Evolutionary conservation across 31 red algal genomes (phyloP), one percentile per base, ranked within the genome.

Genomic region (Porphyra umbilicalis): DNA sequence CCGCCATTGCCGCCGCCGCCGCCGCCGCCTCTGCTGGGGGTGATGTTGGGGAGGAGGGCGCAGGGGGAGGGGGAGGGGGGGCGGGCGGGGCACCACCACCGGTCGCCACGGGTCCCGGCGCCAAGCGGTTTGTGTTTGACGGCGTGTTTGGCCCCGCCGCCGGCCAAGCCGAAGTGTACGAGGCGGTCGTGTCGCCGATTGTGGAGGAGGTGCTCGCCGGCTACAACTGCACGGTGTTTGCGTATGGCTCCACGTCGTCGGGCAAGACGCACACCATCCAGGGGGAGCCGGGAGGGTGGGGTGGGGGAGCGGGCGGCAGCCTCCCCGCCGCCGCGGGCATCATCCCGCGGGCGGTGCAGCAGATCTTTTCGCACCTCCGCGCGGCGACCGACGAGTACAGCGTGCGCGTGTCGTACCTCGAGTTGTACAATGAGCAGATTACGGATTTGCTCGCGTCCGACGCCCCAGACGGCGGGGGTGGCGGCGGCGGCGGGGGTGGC

Each of bases 171-270:
- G 91, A 94, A 34, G 89, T 99, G 16, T 99, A 95, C 81, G 92
- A 95, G 37, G 75, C 79, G 32, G 81, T 95, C 10, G 88, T 91
- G 18, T 84, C 88, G 75, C 85, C 94, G 29, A 91, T 97, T 77
- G 90, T 93, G 20, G 90, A 97, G 75, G 90, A 92, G 75, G 90
- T 97, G 14, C 79, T 99, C 32, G 79, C 90, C 76, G 97, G 97
- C 25, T 99, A 99, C 83, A 99, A 99, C 79, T 99, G 97, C 88
- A 99, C 97, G 34, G 92, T 99, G 15, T 96, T 99, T 92, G 97
- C 97, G n/a, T 99, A 99, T 80, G 97, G 97, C 1, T 94, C 96
- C 76, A 99, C 97, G 14, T 94, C 94, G 75, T 93, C 97, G 2
- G 97, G 97, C 32, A 99, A 99, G 83, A 99, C 97, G 16, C 92